phyloP scores from a whole-genome alignment of 805 yeast genomes.

The Saturnispora bothae region DNA sequence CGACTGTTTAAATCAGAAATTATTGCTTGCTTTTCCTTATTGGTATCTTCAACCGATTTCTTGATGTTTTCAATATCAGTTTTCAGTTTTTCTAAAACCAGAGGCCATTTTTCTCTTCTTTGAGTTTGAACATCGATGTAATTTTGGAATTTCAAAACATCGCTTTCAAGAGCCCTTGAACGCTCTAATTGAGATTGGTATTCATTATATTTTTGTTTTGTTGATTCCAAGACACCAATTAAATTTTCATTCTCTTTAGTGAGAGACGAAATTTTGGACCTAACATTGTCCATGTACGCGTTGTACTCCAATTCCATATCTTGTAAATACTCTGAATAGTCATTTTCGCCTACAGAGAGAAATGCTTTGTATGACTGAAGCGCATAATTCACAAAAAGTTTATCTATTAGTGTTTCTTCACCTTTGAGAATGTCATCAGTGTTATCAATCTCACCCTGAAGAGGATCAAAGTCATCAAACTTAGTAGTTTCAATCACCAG shows the following conservation, averaged over 20 bases:
- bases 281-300: constrained; percentile 38
- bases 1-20: constrained; percentile 37
- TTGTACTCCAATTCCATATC: constrained; percentile 51
- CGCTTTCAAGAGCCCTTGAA: constrained; percentile 55
- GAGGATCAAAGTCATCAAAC: constrained; percentile 14
- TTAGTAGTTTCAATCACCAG: constrained; percentile 25
- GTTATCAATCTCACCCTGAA: too few species aligned
- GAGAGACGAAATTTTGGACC: constrained; percentile 33
- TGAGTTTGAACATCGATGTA: constrained; percentile 57
- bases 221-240: constrained; percentile 29
- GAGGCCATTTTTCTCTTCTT: constrained; percentile 57
- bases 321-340: constrained; percentile 41
- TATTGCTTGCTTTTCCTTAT: constrained; percentile 29
- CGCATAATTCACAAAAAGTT: constrained; percentile 37
- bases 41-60: constrained; percentile 31
- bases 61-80: constrained; percentile 39
- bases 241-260: constrained; percentile 32
- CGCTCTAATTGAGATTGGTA: constrained; percentile 46
- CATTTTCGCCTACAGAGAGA: constrained; percentile 48
- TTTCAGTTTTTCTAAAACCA: constrained; percentile 44
- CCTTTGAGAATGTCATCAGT: constrained; percentile 18
- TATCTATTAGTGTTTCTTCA: constrained; percentile 22
- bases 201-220: constrained; percentile 35
- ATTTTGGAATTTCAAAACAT: constrained; percentile 58
- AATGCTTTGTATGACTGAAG: constrained; percentile 58